Percentiles rank a stretch among this genome's conserved stretches.
phyloP scores from a whole-genome alignment of 495 filamentous ascomycete genomes.

The Penicillium bialowiezense region DNA sequence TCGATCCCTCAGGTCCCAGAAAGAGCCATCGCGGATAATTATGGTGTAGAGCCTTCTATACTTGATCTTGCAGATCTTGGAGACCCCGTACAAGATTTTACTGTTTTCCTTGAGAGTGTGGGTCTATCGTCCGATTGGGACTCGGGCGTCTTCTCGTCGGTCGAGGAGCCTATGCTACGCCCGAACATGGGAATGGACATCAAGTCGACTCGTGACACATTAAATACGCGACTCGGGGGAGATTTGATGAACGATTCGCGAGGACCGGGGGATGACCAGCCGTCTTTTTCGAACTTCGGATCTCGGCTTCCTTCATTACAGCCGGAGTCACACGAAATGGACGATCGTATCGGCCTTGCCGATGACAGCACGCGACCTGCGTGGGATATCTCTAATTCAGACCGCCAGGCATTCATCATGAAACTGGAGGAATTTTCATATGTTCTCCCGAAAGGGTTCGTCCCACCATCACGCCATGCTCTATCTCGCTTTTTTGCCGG shows the following conservation, averaged over 20 bases:
- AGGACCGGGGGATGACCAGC: slow-evolving; percentile 36
- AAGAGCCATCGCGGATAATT: slow-evolving; percentile 43
- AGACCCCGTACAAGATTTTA: slow-evolving; percentile 50
- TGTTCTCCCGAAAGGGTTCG: slow-evolving; percentile 64
- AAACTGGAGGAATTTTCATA: slow-evolving; percentile 64
- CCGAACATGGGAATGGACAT: slow-evolving; percentile 38
- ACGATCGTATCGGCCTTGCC: slow-evolving; percentile 46
- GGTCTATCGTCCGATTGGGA: slow-evolving; percentile 52
- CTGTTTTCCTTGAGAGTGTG: slow-evolving; percentile 48
- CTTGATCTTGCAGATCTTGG: slow-evolving; percentile 46
- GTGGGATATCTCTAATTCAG: slow-evolving; percentile 64
- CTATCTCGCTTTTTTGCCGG: slow-evolving; percentile 48
- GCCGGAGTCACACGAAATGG: slow-evolving; percentile 59
- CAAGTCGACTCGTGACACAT: slow-evolving; percentile 33
- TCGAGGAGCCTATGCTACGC: slow-evolving; percentile 44
- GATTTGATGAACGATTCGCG: slow-evolving; percentile 41
- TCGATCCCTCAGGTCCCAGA: slow-evolving; percentile 33
- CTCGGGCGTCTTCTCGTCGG: slow-evolving; percentile 46
- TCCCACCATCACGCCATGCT: slow-evolving; percentile 50
- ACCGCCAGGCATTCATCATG: slow-evolving; percentile 59
- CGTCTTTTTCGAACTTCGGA: slow-evolving; percentile 62
- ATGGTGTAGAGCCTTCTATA: slow-evolving; percentile 47
- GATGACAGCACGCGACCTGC: slow-evolving; percentile 50
- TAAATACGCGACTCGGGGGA: slow-evolving; percentile 28
- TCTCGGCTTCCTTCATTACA: slow-evolving; percentile 67